Percentiles rank a stretch among this genome's conserved stretches.
These are phyloP conservation scores for Aurantiochytrium sp. DNA, from an alignment of 108 stramenopile species.

Conservation along the genomic window DNA sequence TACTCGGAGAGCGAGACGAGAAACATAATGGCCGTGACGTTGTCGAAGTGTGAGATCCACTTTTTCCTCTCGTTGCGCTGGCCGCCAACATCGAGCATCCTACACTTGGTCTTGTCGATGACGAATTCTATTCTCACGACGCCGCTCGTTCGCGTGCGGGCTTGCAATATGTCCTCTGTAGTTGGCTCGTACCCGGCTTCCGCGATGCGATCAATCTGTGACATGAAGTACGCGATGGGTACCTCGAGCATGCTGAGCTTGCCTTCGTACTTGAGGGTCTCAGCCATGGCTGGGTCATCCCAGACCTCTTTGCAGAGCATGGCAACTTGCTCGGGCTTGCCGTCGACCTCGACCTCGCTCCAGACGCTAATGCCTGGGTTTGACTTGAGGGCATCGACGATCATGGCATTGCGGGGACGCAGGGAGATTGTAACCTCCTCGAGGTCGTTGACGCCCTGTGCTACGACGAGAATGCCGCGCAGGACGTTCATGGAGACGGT, in stretches of 20 bases:
- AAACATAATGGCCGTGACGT: slow-evolving; percentile 69
- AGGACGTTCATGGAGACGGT: neutral
- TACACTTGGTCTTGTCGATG: slow-evolving; percentile 54
- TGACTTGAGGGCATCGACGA: neutral
- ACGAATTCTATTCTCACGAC: slow-evolving; percentile 34
- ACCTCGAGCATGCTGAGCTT: neutral
- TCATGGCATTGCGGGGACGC: neutral
- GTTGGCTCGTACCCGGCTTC: neutral
- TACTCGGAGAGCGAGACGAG: slow-evolving; percentile 68
- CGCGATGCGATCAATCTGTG: neutral
- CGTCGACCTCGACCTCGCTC: neutral
- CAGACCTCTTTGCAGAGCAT: slow-evolving; percentile 18
- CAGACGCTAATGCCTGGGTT: neutral
- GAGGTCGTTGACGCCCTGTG: neutral
- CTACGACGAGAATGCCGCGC: neutral
- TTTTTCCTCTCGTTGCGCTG: slow-evolving; percentile 66
- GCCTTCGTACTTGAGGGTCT: neutral
- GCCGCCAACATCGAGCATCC: slow-evolving; percentile 65
- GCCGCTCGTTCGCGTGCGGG: neutral
- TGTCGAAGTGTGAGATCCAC: slow-evolving; percentile 66
- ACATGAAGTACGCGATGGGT: slow-evolving; percentile 16
- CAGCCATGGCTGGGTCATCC: neutral
- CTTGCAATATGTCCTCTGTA: slow-evolving; percentile 5
- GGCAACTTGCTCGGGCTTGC: neutral
- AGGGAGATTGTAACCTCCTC: neutral